A percentile compares a stretch with the other conserved stretches of the same genome.
Evolutionary conservation across 2,329 filamentous ascomycete genomes (phyloP).

Genomic region (Lojkania enalia): DNA sequence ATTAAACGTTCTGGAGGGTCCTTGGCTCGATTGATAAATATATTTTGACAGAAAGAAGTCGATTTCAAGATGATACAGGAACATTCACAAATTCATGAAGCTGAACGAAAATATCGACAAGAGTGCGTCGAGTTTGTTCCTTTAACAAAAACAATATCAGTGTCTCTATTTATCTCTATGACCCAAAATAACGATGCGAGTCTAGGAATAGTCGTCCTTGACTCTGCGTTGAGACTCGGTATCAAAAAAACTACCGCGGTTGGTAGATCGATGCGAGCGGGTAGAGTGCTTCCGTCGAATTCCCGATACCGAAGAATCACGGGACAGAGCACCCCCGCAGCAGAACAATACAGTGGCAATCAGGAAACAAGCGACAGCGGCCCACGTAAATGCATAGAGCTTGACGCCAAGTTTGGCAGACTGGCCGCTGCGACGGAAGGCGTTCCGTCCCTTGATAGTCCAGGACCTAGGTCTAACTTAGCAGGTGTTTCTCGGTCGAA

Average conservation of each 20-base stretch:
- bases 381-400: conserved; percentile 29
- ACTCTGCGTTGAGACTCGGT: conserved; percentile 62
- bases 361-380: conserved; percentile 66
- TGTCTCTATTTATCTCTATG: too few species aligned
- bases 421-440: conserved; percentile 61
- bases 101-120: too few species aligned
- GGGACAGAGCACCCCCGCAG: conserved; percentile 58
- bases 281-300: conserved; percentile 50
- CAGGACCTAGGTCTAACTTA: conserved; percentile 53
- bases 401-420: conserved; percentile 65
- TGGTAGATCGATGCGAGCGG: conserved; percentile 53
- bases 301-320: conserved; percentile 40
- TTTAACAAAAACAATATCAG: too few species aligned
- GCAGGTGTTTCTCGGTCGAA: conserved; percentile 4
- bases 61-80: too few species aligned
- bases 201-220: conserved; percentile 67
- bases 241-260: conserved; percentile 59
- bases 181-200: too few species aligned
- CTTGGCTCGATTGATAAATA: too few species aligned
- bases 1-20: too few species aligned
- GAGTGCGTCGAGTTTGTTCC: too few species aligned
- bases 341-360: conserved; percentile 70
- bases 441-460: conserved; percentile 71
- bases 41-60: too few species aligned
- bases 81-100: too few species aligned